Evolutionary conservation across 129 eudicot species (phyloP).

Genomic region (Ambrosia artemisiifolia): DNA sequence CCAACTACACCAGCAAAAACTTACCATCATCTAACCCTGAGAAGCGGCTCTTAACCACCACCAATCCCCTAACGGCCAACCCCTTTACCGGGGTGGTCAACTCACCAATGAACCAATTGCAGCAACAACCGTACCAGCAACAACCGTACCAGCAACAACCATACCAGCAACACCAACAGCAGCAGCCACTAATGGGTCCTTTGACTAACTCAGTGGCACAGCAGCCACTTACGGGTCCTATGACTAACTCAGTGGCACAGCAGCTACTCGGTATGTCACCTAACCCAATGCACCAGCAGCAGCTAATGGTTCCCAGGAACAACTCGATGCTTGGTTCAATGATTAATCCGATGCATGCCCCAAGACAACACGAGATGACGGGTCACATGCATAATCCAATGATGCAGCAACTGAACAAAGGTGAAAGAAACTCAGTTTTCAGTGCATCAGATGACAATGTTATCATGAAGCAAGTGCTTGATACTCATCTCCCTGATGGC

Average conservation of each 20-base stretch:
- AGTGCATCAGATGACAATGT: slow-evolving; percentile 57
- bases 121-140: slow-evolving; percentile 21
- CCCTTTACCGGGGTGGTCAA: slow-evolving; percentile 24
- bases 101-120: slow-evolving; percentile 28
- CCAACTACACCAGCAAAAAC: slow-evolving; percentile 29
- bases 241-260: slow-evolving; percentile 32
- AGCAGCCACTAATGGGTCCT: slow-evolving; percentile 30
- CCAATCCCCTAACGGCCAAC: slow-evolving; percentile 15
- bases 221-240: slow-evolving; percentile 31
- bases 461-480: slow-evolving; percentile 53
- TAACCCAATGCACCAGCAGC: slow-evolving; percentile 34
- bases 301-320: slow-evolving; percentile 28
- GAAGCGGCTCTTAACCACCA: slow-evolving; percentile 24
- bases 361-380: slow-evolving; percentile 31
- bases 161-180: slow-evolving; percentile 21
- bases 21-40: slow-evolving; percentile 37
- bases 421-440: slow-evolving; percentile 48
- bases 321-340: slow-evolving; percentile 24
- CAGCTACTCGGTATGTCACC: slow-evolving; percentile 24
- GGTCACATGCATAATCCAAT: slow-evolving; percentile 24
- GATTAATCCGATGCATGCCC: slow-evolving; percentile 16
- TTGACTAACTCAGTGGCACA: slow-evolving; percentile 30
- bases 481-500: slow-evolving; percentile 60
- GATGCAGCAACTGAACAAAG: slow-evolving; percentile 30
- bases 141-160: slow-evolving; percentile 20